Evolutionary conservation across 1,139 yeast genomes (phyloP), one percentile per base, ranked within the genome.

Genomic region (Groenewaldozyma auringiensis): DNA sequence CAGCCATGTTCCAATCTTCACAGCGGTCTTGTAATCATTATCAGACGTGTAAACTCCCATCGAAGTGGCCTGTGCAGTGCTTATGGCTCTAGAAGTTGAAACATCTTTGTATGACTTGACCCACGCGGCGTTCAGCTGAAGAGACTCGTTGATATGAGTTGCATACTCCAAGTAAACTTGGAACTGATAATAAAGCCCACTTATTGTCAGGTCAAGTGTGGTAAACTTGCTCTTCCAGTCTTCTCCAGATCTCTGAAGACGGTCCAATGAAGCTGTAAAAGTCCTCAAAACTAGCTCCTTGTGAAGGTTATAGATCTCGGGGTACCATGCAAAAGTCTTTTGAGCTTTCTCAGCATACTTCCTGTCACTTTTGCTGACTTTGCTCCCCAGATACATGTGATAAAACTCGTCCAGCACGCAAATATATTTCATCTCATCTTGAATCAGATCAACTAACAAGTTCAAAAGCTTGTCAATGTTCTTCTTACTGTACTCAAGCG

Each of bases 1-100:
- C 35, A 57, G 47, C 61, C 62, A 59, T 27, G 54, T 59, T 2
- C 56, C 59, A 16, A 57, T 47, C 16, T 56, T 55, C 13, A 50
- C 49, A 37, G 55, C 60, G 3, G 60, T 58, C 43, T 58, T 32
- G 13, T 29, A 17, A 34, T 27, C 31, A 33, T 40, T 11, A 29
- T 33, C 47, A 41, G 50, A 44, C 4, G 47, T 45, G 43, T 46
- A 49, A 37, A 41, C 47, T 47, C 43, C 45, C 40, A 37, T 25
- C 17, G 50, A 39, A 13, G 48, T 21, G 22, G 45, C 1, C 25
- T 8, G 8, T 4, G 8, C 6, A 20, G 18, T 9, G 16, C 38
- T 20, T 18, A 20, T 8, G 4, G 38, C n/a, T 20, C 42, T 35
- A 13, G 35, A 21, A 18, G 31, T 31, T 17, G 33, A 18, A 2